These are phyloP conservation scores for Nepenthes mirabilis DNA, from an alignment of 148 eudicot species.

Conservation along the genomic window DNA sequence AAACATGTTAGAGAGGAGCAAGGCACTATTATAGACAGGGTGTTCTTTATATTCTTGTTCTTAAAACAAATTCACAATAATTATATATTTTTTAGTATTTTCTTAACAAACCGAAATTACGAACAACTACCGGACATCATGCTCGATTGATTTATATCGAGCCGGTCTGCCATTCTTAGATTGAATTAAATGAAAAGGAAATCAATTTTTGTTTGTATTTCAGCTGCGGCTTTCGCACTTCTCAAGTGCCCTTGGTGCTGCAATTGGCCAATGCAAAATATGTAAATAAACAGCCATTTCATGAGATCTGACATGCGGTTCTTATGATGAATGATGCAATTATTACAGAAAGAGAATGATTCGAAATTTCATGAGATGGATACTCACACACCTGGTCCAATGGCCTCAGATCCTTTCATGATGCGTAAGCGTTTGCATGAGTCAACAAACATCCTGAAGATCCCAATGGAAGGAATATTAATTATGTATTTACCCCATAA, in stretches of 20 bases:
- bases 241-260: slow-evolving; percentile 59
- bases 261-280: slow-evolving; percentile 3
- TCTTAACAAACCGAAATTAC: too few species aligned
- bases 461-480: background rate
- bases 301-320: background rate
- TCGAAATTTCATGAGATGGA: background rate
- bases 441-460: slow-evolving; percentile 40
- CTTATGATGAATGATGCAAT: background rate
- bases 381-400: slow-evolving; percentile 35
- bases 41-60: too few species aligned
- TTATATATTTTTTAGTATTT: too few species aligned
- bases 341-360: background rate
- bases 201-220: background rate
- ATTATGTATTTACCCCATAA: background rate
- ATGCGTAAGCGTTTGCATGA: slow-evolving; percentile 57
- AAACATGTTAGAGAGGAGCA: too few species aligned
- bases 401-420: slow-evolving; percentile 60
- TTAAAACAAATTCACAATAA: too few species aligned
- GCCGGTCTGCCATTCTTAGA: background rate
- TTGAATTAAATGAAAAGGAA: background rate
- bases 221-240: slow-evolving; percentile 53
- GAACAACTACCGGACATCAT: background rate
- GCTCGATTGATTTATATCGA: background rate
- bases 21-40: too few species aligned
- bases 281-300: background rate